Percentiles rank a stretch among this genome's conserved stretches.
Conservation (phyloP, 768 basidiomycete species). For the Chalciporus piperatus region DNA sequence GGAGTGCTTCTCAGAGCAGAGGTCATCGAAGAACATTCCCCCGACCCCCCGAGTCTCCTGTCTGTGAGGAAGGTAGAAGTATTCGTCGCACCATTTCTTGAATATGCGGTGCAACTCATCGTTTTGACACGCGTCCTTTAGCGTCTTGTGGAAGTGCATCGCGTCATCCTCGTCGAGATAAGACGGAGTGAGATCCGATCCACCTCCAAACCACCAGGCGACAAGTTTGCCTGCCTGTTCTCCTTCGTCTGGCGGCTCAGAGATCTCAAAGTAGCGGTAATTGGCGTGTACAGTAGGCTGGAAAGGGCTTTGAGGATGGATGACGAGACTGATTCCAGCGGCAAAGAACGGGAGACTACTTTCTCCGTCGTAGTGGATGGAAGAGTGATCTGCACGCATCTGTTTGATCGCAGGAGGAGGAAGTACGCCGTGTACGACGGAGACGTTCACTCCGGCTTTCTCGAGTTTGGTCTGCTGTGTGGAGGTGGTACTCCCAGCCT, state of each 20-base stretch:
- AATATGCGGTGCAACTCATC: conserved; percentile 73
- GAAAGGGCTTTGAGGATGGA: conserved; percentile 92
- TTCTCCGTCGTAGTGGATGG: conserved; percentile 59
- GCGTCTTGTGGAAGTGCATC: conserved; percentile 76
- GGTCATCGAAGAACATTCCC: conserved; percentile 96
- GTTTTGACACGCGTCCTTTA: conserved; percentile 72
- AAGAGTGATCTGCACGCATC: conserved; percentile 91
- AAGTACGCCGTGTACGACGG: conserved; percentile 83
- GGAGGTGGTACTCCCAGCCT: conserved; percentile 32
- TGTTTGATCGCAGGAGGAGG: conserved; percentile 88
- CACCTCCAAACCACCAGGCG: conserved; percentile 99
- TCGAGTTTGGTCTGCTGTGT: conserved; percentile 61
- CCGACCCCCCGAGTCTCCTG: conserved; percentile 85
- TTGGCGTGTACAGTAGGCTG: conserved; percentile 95
- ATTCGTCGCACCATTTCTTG: conserved; percentile 98
- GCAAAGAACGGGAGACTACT: conserved; percentile 87
- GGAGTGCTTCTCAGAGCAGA: conserved; percentile 63
- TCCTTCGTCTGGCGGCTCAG: conserved; percentile 42
- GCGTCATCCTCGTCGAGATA: conserved; percentile 91
- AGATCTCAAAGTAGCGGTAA: conserved; percentile 96
- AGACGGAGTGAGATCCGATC: conserved; percentile 89
- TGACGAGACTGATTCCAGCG: conserved; percentile 86
- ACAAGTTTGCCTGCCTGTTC: conserved; percentile 52
- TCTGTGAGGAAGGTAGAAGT: conserved; percentile 91
- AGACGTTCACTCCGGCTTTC: conserved; percentile 95